These are phyloP conservation scores for Tuber umbilicatum DNA, from an alignment of 495 filamentous ascomycete genomes.

Conservation along the genomic window DNA sequence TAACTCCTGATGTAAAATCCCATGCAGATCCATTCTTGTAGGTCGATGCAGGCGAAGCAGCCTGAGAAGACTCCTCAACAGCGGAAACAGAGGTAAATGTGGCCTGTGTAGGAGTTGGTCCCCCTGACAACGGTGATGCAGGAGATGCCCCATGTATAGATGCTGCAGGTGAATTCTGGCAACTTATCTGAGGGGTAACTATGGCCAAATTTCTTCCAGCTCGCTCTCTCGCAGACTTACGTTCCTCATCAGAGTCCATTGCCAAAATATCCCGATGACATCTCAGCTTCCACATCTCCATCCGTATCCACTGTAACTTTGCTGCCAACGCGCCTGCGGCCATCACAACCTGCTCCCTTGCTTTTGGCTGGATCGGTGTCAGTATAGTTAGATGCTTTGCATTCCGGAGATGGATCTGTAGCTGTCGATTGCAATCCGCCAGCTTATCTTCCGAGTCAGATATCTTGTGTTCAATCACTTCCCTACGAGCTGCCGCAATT, in stretches of 20 bases:
- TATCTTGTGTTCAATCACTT: conserved; percentile 77
- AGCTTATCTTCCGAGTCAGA: conserved; percentile 77
- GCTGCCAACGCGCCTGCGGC: conserved; percentile 80
- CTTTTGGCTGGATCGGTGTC: conserved; percentile 78
- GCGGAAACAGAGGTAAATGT: conserved; percentile 31
- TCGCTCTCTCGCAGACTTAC: conserved; percentile 42
- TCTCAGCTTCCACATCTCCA: conserved; percentile 85
- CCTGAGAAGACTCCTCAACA: conserved; percentile 37
- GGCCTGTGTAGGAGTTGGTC: conserved; percentile 36
- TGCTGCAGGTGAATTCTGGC: conserved; percentile 38
- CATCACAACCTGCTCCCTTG: conserved; percentile 75
- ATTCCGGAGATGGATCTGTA: conserved; percentile 79
- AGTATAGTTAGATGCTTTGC: conserved; percentile 86
- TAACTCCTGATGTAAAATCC: conserved; percentile 46
- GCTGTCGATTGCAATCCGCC: conserved; percentile 59
- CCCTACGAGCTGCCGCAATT: conserved; percentile 68
- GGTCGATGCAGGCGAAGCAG: conserved; percentile 36
- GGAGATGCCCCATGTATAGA: conserved; percentile 37
- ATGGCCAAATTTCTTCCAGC: conserved; percentile 42
- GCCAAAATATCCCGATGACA: conserved; percentile 85
- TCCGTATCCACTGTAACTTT: conserved; percentile 84
- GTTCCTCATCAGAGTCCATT: conserved; percentile 76
- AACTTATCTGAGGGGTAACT: conserved; percentile 38
- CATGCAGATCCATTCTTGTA: conserved; percentile 50
- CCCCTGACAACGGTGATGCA: conserved; percentile 18